Evolutionary conservation across 2,329 filamentous ascomycete genomes (phyloP), one percentile per base, ranked within the genome.

Genomic region (Harringtonia lauricola): DNA sequence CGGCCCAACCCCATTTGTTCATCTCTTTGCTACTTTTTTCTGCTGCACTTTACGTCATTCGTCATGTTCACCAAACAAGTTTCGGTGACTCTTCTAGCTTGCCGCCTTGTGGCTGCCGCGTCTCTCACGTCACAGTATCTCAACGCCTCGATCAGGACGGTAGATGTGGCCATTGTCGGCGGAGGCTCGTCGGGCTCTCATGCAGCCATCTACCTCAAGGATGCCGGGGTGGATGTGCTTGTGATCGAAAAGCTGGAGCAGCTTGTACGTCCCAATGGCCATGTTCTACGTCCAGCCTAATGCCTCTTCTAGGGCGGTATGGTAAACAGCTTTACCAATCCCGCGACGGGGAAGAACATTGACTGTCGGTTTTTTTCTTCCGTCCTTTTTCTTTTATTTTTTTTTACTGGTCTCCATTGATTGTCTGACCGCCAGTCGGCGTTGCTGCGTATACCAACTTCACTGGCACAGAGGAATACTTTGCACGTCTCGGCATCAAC

Each of bases 321-420:
- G 48, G 65, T 67, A 7, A 56, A 69, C 19, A 72, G 67, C 10
- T 74, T 68, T 50, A 57, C 53, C 4, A 64, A 66, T 30, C 64
- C 63, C n/a, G 54, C 59, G n/a, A 63, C 57, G 3, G 59, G 57
- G 15, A 49, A 39, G 1, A 43, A 53, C 1, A 58, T 56, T 42
- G 59, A 65, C 49, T 64, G 57, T 45, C 24, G 7, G 33, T 24
- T 4, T 3, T 22, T 2, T 35, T 12, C n/a, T n/a, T n/a, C n/a
- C n/a, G n/a, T n/a, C n/a, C n/a, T 39, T 4, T 17, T 24, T 14
- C 30, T 26, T 17, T 10, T 21, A 10, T 22, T 12, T 17, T 14
- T 21, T n/a, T 15, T 12, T 18, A 12, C 3, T 26, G 9, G n/a
- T 33, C 30, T 33, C n/a, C n/a, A 10, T 10, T 26, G 10, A 26